Evolutionary conservation across 2,329 filamentous ascomycete species (phyloP).

Genomic region (Diaporthe vaccinii): DNA sequence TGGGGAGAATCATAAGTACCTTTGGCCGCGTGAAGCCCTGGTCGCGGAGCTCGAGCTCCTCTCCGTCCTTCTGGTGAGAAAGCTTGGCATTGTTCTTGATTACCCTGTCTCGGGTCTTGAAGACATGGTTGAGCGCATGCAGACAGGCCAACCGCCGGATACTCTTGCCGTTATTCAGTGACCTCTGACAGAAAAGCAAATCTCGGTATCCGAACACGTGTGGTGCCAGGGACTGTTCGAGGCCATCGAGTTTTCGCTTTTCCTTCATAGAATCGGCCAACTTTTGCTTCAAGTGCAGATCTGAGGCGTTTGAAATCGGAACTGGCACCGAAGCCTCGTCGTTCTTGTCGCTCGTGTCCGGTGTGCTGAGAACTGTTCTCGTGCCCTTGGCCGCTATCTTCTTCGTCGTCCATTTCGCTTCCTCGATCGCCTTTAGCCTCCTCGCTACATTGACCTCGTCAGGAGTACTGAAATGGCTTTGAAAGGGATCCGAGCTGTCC

Average conservation of each 20-base stretch:
- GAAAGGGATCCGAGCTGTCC: slow-evolving; percentile 77
- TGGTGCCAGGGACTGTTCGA: slow-evolving; percentile 76
- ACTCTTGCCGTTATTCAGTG: slow-evolving; percentile 74
- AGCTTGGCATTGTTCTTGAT: slow-evolving; percentile 92
- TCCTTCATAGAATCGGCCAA: slow-evolving; percentile 68
- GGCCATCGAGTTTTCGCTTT: slow-evolving; percentile 68
- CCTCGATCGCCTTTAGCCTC: slow-evolving; percentile 65
- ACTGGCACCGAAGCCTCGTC: slow-evolving; percentile 51
- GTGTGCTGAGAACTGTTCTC: slow-evolving; percentile 62
- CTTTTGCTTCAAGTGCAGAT: slow-evolving; percentile 78
- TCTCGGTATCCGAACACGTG: slow-evolving; percentile 88
- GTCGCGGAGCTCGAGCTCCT: slow-evolving; percentile 83
- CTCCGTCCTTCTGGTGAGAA: slow-evolving; percentile 72
- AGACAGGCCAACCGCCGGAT: slow-evolving; percentile 82
- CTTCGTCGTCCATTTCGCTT: slow-evolving; percentile 64
- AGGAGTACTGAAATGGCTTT: slow-evolving; percentile 80
- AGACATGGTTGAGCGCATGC: slow-evolving; percentile 91
- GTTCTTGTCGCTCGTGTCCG: slow-evolving; percentile 53
- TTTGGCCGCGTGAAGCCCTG: slow-evolving; percentile 97
- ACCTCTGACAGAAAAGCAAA: slow-evolving; percentile 81
- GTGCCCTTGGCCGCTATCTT: slow-evolving; percentile 61
- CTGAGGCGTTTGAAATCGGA: slow-evolving; percentile 56
- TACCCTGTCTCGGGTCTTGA: slow-evolving; percentile 93
- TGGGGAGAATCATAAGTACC: slow-evolving; percentile 90
- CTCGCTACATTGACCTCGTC: slow-evolving; percentile 71